phyloP scores from a whole-genome alignment of 2,329 filamentous ascomycete species.

The Pseudogymnoascus sp. region DNA sequence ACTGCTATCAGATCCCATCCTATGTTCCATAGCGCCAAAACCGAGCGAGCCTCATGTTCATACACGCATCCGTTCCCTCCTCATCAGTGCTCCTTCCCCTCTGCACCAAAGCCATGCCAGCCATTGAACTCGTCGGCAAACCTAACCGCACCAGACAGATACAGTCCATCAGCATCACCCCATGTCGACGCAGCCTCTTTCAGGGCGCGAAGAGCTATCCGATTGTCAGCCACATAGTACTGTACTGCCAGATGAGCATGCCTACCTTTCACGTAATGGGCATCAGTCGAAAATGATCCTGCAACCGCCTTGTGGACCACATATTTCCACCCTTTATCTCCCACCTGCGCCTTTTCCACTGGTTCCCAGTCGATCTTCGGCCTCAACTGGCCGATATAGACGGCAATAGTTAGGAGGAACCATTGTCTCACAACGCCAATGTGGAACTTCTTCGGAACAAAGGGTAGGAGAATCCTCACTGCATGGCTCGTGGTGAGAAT shows the following conservation, averaged over 20 bases:
- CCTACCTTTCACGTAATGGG: slow-evolving; percentile 77
- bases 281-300: slow-evolving; percentile 59
- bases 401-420: slow-evolving; percentile 74
- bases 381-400: slow-evolving; percentile 68
- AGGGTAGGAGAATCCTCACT: slow-evolving; percentile 72
- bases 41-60: neutral
- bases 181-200: slow-evolving; percentile 65
- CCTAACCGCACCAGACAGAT: slow-evolving; percentile 58
- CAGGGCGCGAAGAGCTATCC: slow-evolving; percentile 59
- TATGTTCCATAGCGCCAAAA: neutral
- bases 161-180: slow-evolving; percentile 59
- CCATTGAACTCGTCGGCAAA: slow-evolving; percentile 67
- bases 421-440: slow-evolving; percentile 70
- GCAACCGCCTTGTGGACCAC: slow-evolving; percentile 63
- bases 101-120: slow-evolving; percentile 41
- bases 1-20: neutral
- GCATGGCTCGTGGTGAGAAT: slow-evolving; percentile 81
- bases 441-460: slow-evolving; percentile 66
- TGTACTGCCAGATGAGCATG: neutral
- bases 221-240: neutral
- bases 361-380: slow-evolving; percentile 62
- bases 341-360: slow-evolving; percentile 35
- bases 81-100: neutral
- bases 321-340: slow-evolving; percentile 61
- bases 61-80: neutral